Evolutionary conservation across 768 basidiomycete genomes (phyloP), one percentile per base, ranked within the genome.

Genomic region (Phylloporus arenicola): DNA sequence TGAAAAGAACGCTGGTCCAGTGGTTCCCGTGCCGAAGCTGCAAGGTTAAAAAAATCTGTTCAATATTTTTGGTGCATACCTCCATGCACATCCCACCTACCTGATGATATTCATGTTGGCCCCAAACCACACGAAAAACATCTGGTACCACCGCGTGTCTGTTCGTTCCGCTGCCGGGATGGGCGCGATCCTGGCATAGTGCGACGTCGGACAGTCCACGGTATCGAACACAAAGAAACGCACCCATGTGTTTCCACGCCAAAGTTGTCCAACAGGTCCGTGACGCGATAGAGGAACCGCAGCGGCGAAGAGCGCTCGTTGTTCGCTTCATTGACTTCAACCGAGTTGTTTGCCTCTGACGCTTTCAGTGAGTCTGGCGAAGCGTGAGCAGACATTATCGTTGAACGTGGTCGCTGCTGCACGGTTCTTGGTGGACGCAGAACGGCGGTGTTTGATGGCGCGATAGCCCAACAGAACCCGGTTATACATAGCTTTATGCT

Each of bases 51-150:
- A 29, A 30, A 30, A 22, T 25, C 41, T n/a, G 22, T 3, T 37
- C 10, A 40, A 20, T 1, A 9, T 9, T 14, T 4, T 24, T 27
- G 5, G 16, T 22, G 13, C 17, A 19, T 8, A 10, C 8, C 41
- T 12, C 19, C 22, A 7, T 29, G 10, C 10, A 27, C 5, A 29
- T 13, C 44, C 16, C 6, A 65, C 75, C 20, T 49, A 77, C 72
- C 65, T 50, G 30, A 76, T 58, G 27, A 77, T 64, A 49, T 76
- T 75, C 63, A 75, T 64, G 48, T 73, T 75, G 27, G 72, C 64
- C 30, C 75, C 74, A 54, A 77, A 72, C 75, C 75, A 77, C 16
- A 76, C 70, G 57, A 77, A 77, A 57, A 76, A 77, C 65, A 75
- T 65, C 53, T 77, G 75, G 50, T 70, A 74, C 57, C 75, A 67